Percentiles rank a stretch among this genome's conserved stretches.
phyloP scores from a whole-genome alignment of 306 rosid species.

The Corylus heterophylla region DNA sequence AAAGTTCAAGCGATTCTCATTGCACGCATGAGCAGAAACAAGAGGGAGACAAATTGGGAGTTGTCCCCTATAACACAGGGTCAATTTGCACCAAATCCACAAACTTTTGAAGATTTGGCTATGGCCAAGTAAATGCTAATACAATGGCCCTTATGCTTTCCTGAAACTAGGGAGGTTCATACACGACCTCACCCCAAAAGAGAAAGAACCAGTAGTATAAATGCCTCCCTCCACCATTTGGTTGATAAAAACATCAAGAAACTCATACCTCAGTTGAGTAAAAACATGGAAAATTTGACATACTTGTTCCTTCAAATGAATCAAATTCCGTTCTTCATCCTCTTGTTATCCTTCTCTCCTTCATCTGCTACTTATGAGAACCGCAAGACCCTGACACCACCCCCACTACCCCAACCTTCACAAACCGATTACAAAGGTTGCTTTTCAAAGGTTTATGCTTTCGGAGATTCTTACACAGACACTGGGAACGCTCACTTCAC shows the following conservation, averaged over 20 bases:
- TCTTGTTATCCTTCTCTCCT: constrained; percentile 7
- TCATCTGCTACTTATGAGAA: constrained; percentile 15
- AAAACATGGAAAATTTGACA: constrained; percentile 14
- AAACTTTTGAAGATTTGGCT: no score
- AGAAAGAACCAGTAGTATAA: not conserved
- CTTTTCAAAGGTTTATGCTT: constrained; percentile 28
- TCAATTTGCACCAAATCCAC: no score
- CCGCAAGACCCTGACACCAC: not conserved
- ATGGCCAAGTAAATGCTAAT: no score
- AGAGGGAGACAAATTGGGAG: no score
- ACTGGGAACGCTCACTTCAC: constrained; percentile 20
- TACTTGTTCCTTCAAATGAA: constrained; percentile 4
- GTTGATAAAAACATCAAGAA: not conserved
- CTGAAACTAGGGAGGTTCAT: not conserved
- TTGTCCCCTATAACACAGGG: no score
- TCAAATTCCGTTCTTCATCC: not conserved
- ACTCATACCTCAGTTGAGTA: not conserved
- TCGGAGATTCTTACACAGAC: constrained; percentile 21
- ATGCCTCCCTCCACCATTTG: not conserved
- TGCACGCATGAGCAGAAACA: no score
- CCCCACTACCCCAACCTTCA: not conserved
- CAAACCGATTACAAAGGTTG: constrained; percentile 1
- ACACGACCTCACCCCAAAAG: not conserved
- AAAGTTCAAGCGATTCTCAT: no score
- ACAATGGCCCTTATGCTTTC: no score